Base-by-base conservation (phyloP, 768 basidiomycete species). In the Trametes sanguinea region DNA sequence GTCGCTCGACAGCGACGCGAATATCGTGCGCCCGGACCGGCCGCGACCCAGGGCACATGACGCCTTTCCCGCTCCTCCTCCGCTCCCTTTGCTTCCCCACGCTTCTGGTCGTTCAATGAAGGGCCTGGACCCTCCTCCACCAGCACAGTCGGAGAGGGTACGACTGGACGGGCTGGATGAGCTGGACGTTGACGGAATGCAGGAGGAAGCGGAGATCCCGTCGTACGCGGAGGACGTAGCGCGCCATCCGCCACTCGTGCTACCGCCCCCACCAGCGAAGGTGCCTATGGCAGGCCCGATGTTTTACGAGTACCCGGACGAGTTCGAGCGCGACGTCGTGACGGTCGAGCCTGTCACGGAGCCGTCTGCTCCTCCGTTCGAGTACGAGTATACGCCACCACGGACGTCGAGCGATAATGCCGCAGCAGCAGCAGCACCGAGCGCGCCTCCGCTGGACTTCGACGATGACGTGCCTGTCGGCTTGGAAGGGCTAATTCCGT, bases 221-320 rank as follows among this genome's bases (percentile, higher is more conserved):
- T 64, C 65, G 14, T 66, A 68, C 47, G 58, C 65, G 33, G 63
- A 62, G 52, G 68, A 65, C 33, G 54, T 61, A 17, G 50, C 48
- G 13, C 60, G 46, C n/a, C 63, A 58, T 39, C 64, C 42, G 7
- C 6, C 50, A 14, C 52, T 67, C 30, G 44, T 52, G 40, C 60
- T 73, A 16, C 72, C 72, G 27, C 60, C 68, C 17, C 72, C 72
- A 8, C 69, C 70, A 2, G 43, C 63, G 30, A 71, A 70, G 60
- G 62, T 67, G 16, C 60, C 64, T 43, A 57, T 70, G 17, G 57
- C 61, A 27, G 67, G 64, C 14, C 67, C 68, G 42, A 55, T 48
- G 47, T 73, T 70, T 64, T 71, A 70, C 55, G 70, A 73, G 42
- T 73, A 73, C 50, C 70, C 68, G 30, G 53, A 58, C 64, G 65